Evolutionary conservation across 164 flowering plant species (phyloP), one percentile per base, ranked within the genome.

Genomic region (Sedum album): DNA sequence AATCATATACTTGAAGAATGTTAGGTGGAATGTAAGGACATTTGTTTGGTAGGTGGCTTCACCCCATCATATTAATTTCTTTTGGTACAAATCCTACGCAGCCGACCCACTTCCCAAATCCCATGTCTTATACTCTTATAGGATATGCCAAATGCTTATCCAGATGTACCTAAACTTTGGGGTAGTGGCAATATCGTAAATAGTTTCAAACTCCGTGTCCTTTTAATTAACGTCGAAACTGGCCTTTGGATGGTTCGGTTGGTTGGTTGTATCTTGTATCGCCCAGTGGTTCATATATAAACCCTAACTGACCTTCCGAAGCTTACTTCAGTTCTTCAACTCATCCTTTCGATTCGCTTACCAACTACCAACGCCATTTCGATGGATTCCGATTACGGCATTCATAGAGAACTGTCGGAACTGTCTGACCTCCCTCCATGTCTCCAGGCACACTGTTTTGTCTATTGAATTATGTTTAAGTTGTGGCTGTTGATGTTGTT

Each of bases 371-470:
- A 20, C 60, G 28, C 10, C 2, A 35, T 35, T 35, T 26, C 31
- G 62, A 92, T 93, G 98, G 98, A 93, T 81, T 86, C 96, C 14
- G 98, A 93, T 79, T 93, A 67, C 81, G 98, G 98, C 69, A 78
- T 86, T 66, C 83, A 88, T 46, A 82, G 96, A 76, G 94, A 93
- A 75, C 93, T 93, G 69, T 91, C 98, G 67, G 90, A 81, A 75
- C 91, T 93, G 55, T 97, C 98, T 0, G 83, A 83, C 48, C 81
- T 91, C n/a, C 98, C 98, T 77, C 98, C 98, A 14, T 91, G 98
- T 69, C 97, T 91, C 26, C 95, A 91, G 97, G 98, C 88, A 31
- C 60, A 21, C 60, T 67, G 28, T 28, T 44, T 71, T 61, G 68
- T 73, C 60, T 63, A 55, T 46, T 4, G 41, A 51, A 26, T 49